Conservation (phyloP, 2,329 filamentous ascomycete genomes). For the Remersonia thermophila region DNA sequence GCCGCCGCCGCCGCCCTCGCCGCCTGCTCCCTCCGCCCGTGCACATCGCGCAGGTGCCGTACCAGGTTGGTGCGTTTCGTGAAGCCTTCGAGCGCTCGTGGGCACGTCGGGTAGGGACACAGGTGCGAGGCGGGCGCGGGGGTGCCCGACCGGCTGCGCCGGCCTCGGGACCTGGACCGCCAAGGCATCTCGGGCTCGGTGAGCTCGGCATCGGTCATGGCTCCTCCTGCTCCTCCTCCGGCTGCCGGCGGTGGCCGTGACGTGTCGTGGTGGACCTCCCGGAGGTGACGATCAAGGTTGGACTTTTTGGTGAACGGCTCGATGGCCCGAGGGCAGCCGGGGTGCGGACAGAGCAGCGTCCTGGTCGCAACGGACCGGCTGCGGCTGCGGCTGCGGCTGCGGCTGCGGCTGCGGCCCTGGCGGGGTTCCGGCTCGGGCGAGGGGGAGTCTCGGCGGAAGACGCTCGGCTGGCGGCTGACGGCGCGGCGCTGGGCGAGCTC, state of each 20-base stretch:
- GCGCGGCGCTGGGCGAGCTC: conserved; percentile 6
- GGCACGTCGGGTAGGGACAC: conserved; percentile 28
- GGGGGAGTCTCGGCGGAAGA: not conserved
- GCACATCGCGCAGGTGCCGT: conserved; percentile 33
- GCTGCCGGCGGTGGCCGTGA: not conserved
- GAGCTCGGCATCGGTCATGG: not conserved
- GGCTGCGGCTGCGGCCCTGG: too few species aligned
- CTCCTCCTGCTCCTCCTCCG: too few species aligned
- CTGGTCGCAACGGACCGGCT: conserved; percentile 14
- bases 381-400: not conserved
- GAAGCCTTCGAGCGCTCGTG: conserved; percentile 26
- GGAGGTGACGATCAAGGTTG: too few species aligned
- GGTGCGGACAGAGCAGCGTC: conserved; percentile 18
- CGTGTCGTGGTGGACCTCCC: not conserved
- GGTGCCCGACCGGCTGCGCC: conserved; percentile 6
- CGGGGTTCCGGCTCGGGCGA: too few species aligned
- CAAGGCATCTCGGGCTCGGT: not conserved
- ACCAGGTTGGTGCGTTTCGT: conserved; percentile 22
- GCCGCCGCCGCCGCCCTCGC: not conserved
- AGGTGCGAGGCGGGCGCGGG: conserved; percentile 15
- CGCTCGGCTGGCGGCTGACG: conserved; percentile 12
- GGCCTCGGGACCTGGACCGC: not conserved
- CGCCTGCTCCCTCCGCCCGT: conserved; percentile 18
- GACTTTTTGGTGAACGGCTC: conserved; percentile 1
- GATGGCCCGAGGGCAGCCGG: not conserved